These are phyloP conservation scores for Aspergillus proliferans DNA, from an alignment of 2,329 filamentous ascomycete species.

Conservation along the genomic window DNA sequence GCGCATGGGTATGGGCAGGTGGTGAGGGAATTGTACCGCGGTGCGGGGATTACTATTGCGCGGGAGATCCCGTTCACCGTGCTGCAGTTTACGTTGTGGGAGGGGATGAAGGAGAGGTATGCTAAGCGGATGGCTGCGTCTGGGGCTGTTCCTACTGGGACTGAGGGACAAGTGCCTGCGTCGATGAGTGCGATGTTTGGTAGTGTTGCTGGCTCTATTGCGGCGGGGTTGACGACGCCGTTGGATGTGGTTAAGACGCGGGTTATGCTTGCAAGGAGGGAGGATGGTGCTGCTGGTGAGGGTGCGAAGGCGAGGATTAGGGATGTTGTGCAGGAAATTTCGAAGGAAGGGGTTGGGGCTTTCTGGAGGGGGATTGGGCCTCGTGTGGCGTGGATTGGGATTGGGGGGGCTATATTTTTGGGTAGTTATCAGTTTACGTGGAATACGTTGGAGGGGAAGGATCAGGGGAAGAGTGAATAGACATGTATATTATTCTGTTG, in stretches of 20 bases:
- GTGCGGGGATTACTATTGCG: constrained; percentile 87
- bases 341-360: constrained; percentile 43
- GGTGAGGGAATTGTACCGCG: constrained; percentile 79
- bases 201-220: constrained; percentile 73
- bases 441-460: constrained; percentile 58
- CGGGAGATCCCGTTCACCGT: constrained; percentile 96
- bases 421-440: constrained; percentile 87
- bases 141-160: constrained; percentile 12
- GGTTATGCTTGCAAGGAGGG: constrained; percentile 78
- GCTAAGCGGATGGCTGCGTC: constrained; percentile 32
- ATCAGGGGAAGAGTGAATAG: background rate
- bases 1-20: constrained; percentile 48
- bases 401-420: constrained; percentile 88
- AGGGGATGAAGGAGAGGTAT: constrained; percentile 66
- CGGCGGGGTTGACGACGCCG: constrained; percentile 83
- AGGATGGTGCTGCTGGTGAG: constrained; percentile 49
- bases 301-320: constrained; percentile 24
- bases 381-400: constrained; percentile 87
- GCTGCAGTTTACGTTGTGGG: constrained; percentile 96
- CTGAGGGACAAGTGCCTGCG: constrained; percentile 53
- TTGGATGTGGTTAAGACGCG: constrained; percentile 95
- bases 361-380: constrained; percentile 59
- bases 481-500: background rate
- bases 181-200: constrained; percentile 80
- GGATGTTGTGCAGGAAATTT: constrained; percentile 58